Evolutionary conservation across 371 early-diverging fungal species (phyloP).

Genomic region (Mucor plumbeus): DNA sequence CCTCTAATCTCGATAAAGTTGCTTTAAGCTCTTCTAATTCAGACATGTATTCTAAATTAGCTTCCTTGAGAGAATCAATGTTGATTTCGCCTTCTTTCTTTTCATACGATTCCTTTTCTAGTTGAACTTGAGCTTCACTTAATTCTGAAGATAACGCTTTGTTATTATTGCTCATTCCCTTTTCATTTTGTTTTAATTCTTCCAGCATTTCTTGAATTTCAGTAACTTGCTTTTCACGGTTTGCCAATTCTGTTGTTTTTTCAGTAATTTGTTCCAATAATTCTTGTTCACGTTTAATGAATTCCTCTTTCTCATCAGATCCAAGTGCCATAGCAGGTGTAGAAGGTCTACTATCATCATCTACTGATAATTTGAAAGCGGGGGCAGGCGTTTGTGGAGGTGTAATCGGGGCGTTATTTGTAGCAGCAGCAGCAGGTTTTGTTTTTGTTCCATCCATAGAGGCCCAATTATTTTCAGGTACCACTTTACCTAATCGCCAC

Average conservation of each 20-base stretch:
- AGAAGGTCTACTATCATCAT: slow-evolving; percentile 67
- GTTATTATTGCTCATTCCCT: slow-evolving; percentile 59
- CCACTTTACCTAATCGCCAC: slow-evolving; percentile 87
- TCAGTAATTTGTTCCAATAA: slow-evolving; percentile 88
- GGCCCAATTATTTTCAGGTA: slow-evolving; percentile 77
- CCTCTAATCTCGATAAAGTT: slow-evolving; percentile 44
- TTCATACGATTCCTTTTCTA: slow-evolving; percentile 86
- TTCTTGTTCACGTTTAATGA: slow-evolving; percentile 93
- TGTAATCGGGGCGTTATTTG: slow-evolving; percentile 32
- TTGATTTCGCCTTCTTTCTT: slow-evolving; percentile 84
- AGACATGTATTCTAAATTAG: slow-evolving; percentile 70
- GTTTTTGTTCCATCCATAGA: slow-evolving; percentile 95
- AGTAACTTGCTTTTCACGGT: slow-evolving; percentile 58
- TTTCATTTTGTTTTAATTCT: slow-evolving; percentile 63
- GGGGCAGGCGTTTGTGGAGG: slow-evolving; percentile 51
- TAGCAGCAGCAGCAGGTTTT: slow-evolving; percentile 79
- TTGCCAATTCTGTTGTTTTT: slow-evolving; percentile 72
- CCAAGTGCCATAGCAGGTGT: slow-evolving; percentile 80
- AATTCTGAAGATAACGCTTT: slow-evolving; percentile 68
- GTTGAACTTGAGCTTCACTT: slow-evolving; percentile 74
- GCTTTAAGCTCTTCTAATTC: slow-evolving; percentile 79
- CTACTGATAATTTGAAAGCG: slow-evolving; percentile 44
- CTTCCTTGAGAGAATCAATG: slow-evolving; percentile 85
- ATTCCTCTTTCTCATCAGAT: slow-evolving; percentile 93
- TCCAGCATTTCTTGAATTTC: slow-evolving; percentile 68